Evolutionary conservation across 2,329 filamentous ascomycete genomes (phyloP).

Genomic region (Chrysosporium queenslandicum): DNA sequence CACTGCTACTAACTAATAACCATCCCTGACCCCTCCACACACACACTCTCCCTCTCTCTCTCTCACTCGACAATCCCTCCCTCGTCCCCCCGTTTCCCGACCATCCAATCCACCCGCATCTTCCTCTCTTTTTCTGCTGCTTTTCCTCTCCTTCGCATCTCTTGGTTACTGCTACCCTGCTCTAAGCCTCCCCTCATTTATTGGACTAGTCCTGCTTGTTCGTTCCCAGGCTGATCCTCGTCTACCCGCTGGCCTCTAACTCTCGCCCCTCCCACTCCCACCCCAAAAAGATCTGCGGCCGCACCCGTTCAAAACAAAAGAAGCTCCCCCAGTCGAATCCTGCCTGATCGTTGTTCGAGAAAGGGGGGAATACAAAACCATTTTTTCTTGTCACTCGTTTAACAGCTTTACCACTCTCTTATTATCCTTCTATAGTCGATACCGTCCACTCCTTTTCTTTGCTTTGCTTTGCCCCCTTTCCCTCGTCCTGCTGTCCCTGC

Average conservation of each 20-base stretch:
- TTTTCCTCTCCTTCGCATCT: not conserved
- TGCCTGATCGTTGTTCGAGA: not conserved
- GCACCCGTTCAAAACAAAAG: slow-evolving; percentile 7
- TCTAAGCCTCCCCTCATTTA: not conserved
- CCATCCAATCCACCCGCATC: not conserved
- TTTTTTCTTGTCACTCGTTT: slow-evolving; percentile 8
- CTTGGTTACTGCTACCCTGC: not conserved
- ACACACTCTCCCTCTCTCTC: not conserved
- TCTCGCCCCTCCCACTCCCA: not conserved
- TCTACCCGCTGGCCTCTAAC: slow-evolving; percentile 13
- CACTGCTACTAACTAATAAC: no score
- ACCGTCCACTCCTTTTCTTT: not conserved
- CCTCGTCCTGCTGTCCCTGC: not conserved
- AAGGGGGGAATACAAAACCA: not conserved
- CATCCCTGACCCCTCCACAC: slow-evolving; percentile 1
- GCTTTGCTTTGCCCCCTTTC: not conserved
- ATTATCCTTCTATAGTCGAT: not conserved
- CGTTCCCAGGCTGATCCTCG: slow-evolving; percentile 16
- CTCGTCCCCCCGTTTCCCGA: not conserved
- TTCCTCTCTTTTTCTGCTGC: not conserved
- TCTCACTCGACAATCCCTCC: not conserved
- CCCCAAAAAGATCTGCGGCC: not conserved
- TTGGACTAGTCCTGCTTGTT: not conserved
- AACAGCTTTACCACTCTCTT: not conserved
- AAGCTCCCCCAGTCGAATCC: slow-evolving; percentile 2